phyloP scores from a whole-genome alignment of 371 early-diverging fungal species.

The Circinella umbellata region DNA sequence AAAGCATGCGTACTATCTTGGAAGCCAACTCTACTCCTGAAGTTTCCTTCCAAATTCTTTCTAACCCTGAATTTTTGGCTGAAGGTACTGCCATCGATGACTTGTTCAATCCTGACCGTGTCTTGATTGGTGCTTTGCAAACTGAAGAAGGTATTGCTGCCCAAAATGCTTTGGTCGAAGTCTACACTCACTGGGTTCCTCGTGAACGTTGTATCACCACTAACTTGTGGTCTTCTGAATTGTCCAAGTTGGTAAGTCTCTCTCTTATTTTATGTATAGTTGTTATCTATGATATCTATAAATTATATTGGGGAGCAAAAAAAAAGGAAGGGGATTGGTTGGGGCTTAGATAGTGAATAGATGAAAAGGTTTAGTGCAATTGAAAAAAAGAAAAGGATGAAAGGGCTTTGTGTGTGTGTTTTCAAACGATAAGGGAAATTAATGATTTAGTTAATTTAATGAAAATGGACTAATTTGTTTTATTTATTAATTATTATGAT shows the following conservation, averaged over 20 bases:
- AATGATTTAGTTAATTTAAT: no score
- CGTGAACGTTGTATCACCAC: constrained; percentile 87
- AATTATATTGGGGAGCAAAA: no score
- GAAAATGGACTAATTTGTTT: no score
- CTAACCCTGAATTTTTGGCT: constrained; percentile 97
- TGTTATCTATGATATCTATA: no score
- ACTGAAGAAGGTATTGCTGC: constrained; percentile 80
- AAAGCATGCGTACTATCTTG: constrained; percentile 87
- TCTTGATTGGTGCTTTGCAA: constrained; percentile 89
- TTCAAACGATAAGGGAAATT: no score
- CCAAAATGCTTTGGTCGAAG: constrained; percentile 73
- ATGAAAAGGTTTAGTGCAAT: background rate
- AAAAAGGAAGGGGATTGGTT: no score
- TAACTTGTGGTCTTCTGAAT: constrained; percentile 94
- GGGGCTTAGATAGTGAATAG: no score
- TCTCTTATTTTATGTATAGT: background rate
- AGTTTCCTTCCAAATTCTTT: constrained; percentile 86
- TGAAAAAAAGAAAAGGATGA: background rate
- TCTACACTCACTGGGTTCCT: constrained; percentile 90
- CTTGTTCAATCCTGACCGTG: constrained; percentile 89
- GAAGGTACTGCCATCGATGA: constrained; percentile 94
- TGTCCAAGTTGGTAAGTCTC: constrained; percentile 81
- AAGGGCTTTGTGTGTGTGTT: background rate
- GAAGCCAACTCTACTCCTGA: constrained; percentile 78
- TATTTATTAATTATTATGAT: background rate